Conservation (phyloP, 306 rosid genomes). For the Casuarina equisetifolia region DNA sequence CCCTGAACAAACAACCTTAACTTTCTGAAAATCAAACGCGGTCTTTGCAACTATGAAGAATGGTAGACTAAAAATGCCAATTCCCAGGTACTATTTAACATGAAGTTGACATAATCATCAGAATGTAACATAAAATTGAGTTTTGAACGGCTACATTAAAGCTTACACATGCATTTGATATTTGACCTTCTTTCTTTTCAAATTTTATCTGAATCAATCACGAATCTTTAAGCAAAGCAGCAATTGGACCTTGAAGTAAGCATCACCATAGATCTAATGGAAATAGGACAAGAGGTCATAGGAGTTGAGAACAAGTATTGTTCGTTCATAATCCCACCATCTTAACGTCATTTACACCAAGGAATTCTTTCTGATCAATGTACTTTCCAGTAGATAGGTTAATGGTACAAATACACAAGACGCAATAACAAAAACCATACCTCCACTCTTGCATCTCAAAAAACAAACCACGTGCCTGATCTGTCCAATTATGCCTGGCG, state of each 20-base stretch:
- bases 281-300: neutral
- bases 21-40: neutral
- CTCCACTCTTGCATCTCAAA: conserved; percentile 96
- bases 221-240: neutral
- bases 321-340: neutral
- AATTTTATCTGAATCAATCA: neutral
- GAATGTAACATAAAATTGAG: neutral
- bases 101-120: neutral
- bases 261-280: neutral
- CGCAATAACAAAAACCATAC: conserved; percentile 27
- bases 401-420: neutral
- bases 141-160: neutral
- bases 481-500: conserved; percentile 71
- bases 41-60: neutral
- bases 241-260: neutral
- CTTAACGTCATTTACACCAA: neutral
- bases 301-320: neutral
- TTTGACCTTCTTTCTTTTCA: neutral
- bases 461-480: conserved; percentile 94
- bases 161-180: neutral
- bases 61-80: neutral
- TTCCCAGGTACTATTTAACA: neutral
- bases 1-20: neutral
- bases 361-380: neutral
- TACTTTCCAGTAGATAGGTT: neutral